A percentile compares a stretch with the other conserved stretches of the same genome.
Conservation (phyloP, 2,329 filamentous ascomycete species). For the Epichloe sibirici region DNA sequence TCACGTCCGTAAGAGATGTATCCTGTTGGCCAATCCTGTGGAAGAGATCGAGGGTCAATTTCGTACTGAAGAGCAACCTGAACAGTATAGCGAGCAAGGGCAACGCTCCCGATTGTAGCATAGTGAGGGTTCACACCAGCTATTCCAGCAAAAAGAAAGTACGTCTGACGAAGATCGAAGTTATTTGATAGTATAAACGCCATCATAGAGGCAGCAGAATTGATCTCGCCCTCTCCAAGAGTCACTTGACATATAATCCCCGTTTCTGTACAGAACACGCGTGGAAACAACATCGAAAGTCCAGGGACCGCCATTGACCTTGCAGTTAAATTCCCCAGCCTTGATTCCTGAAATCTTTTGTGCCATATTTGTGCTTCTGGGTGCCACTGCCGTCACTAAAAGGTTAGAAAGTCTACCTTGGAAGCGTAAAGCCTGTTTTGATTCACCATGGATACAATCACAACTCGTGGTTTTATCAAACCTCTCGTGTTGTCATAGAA, state of each 20-base stretch:
- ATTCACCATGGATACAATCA: slow-evolving; percentile 47
- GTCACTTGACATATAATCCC: slow-evolving; percentile 55
- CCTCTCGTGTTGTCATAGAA: neutral
- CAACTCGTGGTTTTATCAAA: slow-evolving; percentile 2
- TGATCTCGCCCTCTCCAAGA: slow-evolving; percentile 61
- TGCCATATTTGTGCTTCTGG: slow-evolving; percentile 53
- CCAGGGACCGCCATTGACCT: slow-evolving; percentile 47
- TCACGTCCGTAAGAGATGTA: slow-evolving; percentile 54
- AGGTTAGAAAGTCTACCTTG: neutral
- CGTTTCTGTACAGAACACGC: slow-evolving; percentile 50
- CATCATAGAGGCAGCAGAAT: slow-evolving; percentile 54
- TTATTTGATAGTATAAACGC: slow-evolving; percentile 47
- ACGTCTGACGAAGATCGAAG: slow-evolving; percentile 55
- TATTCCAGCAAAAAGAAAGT: slow-evolving; percentile 62
- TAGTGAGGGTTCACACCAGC: slow-evolving; percentile 60
- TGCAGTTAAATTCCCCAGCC: slow-evolving; percentile 42
- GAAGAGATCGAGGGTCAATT: slow-evolving; percentile 58
- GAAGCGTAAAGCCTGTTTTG: slow-evolving; percentile 5
- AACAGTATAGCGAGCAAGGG: slow-evolving; percentile 56
- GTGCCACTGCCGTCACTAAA: slow-evolving; percentile 34
- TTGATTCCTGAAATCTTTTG: slow-evolving; percentile 30
- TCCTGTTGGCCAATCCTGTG: slow-evolving; percentile 50
- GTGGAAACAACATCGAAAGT: slow-evolving; percentile 52
- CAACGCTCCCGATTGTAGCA: slow-evolving; percentile 53
- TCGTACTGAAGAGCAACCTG: slow-evolving; percentile 69